Percentiles rank a stretch among this genome's conserved stretches.
phyloP scores from a whole-genome alignment of 73 alveolate species.

The Strombidium stylifer region DNA sequence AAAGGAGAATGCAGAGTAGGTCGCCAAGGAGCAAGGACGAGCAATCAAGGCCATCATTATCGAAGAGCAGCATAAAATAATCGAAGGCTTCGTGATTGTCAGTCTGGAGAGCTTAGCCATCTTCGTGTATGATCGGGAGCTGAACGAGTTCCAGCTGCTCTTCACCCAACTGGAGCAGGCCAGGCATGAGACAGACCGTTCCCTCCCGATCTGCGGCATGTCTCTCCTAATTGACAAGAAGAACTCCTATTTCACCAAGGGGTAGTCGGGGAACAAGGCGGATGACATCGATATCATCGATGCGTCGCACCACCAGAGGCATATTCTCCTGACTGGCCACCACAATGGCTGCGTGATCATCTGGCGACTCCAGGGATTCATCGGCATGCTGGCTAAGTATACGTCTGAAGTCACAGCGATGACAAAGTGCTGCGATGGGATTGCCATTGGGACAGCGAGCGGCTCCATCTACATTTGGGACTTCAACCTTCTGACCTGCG shows the following conservation, averaged over 20 bases:
- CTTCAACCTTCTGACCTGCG: conserved; percentile 51
- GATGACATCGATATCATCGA: conserved; percentile 36
- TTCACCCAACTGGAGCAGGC: no score
- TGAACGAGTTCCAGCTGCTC: no score
- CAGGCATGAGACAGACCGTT: no score
- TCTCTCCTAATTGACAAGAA: conserved; percentile 44
- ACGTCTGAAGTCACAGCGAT: conserved; percentile 58
- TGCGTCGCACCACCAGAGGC: no score
- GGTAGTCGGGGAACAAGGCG: conserved; percentile 25
- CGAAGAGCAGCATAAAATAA: no score
- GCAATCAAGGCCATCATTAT: no score
- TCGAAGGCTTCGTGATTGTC: no score
- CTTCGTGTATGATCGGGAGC: no score
- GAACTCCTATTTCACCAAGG: conserved; percentile 42
- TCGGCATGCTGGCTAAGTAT: conserved; percentile 48
- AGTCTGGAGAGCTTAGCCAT: no score
- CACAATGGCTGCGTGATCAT: conserved; percentile 60
- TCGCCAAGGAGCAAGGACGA: no score
- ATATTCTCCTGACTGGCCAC: conserved; percentile 72
- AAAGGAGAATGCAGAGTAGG: no score
- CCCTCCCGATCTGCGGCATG: conserved; percentile 51
- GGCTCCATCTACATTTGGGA: conserved; percentile 84
- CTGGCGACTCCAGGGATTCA: conserved; percentile 54
- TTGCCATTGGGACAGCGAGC: conserved; percentile 74
- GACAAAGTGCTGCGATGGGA: conserved; percentile 46